Conservation (phyloP, 331 rosid genomes). For the Malus hybrid region DNA sequence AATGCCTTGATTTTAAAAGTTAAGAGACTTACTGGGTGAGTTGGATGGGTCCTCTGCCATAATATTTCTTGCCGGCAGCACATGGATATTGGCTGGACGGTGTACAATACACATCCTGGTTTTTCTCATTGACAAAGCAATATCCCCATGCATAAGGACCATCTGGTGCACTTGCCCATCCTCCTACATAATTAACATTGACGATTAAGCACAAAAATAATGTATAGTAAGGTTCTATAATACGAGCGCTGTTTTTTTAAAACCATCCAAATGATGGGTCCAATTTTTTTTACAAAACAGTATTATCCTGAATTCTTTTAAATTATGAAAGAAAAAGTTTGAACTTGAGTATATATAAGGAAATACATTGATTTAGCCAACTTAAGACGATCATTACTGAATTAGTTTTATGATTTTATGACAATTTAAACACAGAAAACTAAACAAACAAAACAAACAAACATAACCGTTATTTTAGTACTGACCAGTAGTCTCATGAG, state of each 20-base stretch:
- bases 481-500: conserved; percentile 66
- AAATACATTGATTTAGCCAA: too few relatives aligned
- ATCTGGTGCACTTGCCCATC: conserved; percentile 13
- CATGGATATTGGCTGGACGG: neutral
- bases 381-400: neutral
- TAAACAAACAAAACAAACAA: neutral
- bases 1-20: neutral
- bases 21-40: conserved; percentile 11
- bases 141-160: conserved; percentile 23
- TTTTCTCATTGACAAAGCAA: neutral
- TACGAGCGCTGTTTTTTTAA: too few relatives aligned
- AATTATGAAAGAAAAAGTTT: too few relatives aligned
- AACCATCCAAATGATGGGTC: neutral
- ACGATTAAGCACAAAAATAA: neutral
- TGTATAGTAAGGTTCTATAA: neutral
- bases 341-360: too few relatives aligned
- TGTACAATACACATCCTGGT: neutral
- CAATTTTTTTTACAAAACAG: too few relatives aligned
- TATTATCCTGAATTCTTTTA: neutral
- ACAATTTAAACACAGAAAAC: neutral
- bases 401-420: neutral
- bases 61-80: conserved; percentile 6
- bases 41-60: conserved; percentile 25
- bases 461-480: neutral
- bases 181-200: conserved; percentile 1